Evolutionary conservation across 164 flowering plant species (phyloP).

Genomic region (Berberis thunbergii): DNA sequence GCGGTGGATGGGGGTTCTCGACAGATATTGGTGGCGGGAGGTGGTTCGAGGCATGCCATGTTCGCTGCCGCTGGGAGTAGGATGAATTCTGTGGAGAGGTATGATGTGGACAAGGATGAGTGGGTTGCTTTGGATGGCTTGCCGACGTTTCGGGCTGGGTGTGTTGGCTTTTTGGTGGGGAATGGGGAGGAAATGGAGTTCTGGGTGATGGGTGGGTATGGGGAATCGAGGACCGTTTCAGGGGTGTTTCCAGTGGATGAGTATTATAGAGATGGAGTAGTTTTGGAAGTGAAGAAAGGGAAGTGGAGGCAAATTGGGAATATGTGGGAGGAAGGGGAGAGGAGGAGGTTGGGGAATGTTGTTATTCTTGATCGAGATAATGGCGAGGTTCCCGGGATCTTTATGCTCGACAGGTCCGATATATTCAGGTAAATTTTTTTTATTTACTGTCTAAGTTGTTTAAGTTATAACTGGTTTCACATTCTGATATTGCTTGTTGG

Average conservation of each 20-base stretch:
- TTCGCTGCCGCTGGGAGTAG: slow-evolving; percentile 83
- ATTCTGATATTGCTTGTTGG: no score
- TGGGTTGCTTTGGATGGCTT: slow-evolving; percentile 68
- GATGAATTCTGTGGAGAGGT: slow-evolving; percentile 69
- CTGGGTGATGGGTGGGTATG: slow-evolving; percentile 99
- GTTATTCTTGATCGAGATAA: slow-evolving; percentile 44
- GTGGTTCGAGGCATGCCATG: slow-evolving; percentile 77
- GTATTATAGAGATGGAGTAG: slow-evolving; percentile 73
- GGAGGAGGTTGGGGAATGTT: slow-evolving; percentile 58
- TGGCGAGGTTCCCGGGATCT: slow-evolving; percentile 31
- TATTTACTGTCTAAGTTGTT: no score
- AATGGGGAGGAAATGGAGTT: slow-evolving; percentile 56
- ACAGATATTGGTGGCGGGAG: slow-evolving; percentile 74
- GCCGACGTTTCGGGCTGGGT: slow-evolving; percentile 80
- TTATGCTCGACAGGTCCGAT: slow-evolving; percentile 67
- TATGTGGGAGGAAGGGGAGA: slow-evolving; percentile 83
- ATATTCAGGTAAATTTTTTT: slow-evolving; percentile 62
- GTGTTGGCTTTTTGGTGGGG: slow-evolving; percentile 67
- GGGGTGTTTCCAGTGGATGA: slow-evolving; percentile 90
- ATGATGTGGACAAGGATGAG: slow-evolving; percentile 51
- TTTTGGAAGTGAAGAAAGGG: slow-evolving; percentile 53
- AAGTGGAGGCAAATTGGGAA: slow-evolving; percentile 77
- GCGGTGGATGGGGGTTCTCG: slow-evolving; percentile 23
- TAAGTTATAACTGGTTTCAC: no score
- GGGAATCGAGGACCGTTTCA: slow-evolving; percentile 60